Conservation (phyloP, 164 flowering plant genomes). For the Sextonia rubra region DNA sequence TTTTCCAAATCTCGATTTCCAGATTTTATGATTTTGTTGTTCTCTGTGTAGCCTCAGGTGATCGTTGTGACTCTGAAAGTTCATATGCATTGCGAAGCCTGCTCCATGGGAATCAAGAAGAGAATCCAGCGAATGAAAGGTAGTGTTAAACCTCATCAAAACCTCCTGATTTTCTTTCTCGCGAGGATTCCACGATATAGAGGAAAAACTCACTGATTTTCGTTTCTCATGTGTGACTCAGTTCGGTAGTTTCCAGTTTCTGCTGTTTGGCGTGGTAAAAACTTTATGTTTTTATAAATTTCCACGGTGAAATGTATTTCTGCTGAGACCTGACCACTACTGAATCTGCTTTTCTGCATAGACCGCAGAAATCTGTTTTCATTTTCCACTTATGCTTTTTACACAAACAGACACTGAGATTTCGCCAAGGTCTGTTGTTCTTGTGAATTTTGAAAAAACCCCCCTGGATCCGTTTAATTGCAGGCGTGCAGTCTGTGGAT, state of each 20-base stretch:
- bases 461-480: background rate
- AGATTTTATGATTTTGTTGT: background rate
- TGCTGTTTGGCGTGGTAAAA: no score
- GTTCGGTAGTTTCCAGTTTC: no score
- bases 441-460: no score
- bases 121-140: slow-evolving; percentile 82
- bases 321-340: no score
- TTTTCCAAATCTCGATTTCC: background rate
- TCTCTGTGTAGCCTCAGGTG: slow-evolving; percentile 39
- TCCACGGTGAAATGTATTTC: no score
- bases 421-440: background rate
- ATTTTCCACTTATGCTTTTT: no score
- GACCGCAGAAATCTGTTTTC: no score
- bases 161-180: no score
- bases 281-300: no score
- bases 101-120: slow-evolving; percentile 68
- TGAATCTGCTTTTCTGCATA: background rate
- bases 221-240: no score
- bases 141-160: slow-evolving; percentile 4
- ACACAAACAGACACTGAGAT: background rate
- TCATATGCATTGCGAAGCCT: slow-evolving; percentile 92
- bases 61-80: slow-evolving; percentile 64
- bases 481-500: slow-evolving; percentile 71
- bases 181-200: no score
- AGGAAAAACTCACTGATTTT: no score